Base-by-base conservation (phyloP, 371 early-diverging fungal genomes). In the Paraphysoderma sedebokerense region DNA sequence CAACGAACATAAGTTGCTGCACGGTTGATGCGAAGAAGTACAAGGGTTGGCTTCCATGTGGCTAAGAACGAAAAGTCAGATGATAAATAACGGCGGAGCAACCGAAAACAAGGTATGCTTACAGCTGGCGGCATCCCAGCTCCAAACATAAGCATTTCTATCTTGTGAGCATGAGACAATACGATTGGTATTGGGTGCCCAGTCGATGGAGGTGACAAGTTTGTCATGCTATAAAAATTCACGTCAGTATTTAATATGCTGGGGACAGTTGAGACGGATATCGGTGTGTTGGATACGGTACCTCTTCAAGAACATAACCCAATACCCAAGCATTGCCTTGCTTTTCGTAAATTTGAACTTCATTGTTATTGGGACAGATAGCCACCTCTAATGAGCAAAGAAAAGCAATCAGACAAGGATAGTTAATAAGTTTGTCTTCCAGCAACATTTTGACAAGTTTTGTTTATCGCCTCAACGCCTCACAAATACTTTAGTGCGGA, bases 111-210 rank as follows among this genome's bases (percentile, higher is more conserved):
- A n/a, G n/a, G n/a, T n/a, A n/a, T n/a, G n/a, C n/a, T n/a, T n/a
- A 28, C 52, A 52, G 32, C 66, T 60, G 8, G 49, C 45, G 1
- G 57, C 57, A 48, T 88, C 90, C 32, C 75, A 65, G 4, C 76
- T 82, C 97, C 97, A 97, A 28, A 97, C 98, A 60, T 95, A 97
- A 17, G 95, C 96, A 59, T 97, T 96, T 52, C 92, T 79, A 66
- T 97, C 98, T 69, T 95, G 95, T 41, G 90, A 89, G 66, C 93
- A 91, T 22, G 95, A 85, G 15, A 93, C 96, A 51, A 95, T 84
- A 44, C 87, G 76, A 72, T 95, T 91, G 47, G 92, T 79, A 46
- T 79, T 76, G 51, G 91, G 92, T 7, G 97, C 92, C 87, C 92
- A 90, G 63, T 96, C 97, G 55, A 96, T 79, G 46, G 82, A 73